Base-by-base conservation (phyloP, 345 rosid genomes). In the Euphorbia peplus region DNA sequence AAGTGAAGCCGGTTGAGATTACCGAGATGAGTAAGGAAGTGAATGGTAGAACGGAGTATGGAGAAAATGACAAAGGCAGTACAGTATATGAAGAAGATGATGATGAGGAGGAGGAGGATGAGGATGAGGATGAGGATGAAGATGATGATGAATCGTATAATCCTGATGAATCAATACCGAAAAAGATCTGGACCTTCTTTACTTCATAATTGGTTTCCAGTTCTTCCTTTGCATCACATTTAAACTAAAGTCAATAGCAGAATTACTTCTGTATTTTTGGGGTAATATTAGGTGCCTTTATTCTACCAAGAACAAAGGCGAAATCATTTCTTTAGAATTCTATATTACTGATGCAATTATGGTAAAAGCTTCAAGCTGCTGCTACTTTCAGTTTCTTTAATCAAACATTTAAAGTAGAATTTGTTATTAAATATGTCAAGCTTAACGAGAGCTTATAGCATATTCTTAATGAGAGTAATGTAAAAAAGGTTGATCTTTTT, bases 121-220 rank as follows among this genome's bases (percentile, higher is more conserved):
- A 52, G 0, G 56, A 52, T 4, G 56, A 52, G 9, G 84, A 74
- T 6, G 78, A 73, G 1, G 85, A 75, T 8, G 70, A 78, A 2
- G 35, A 26, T 3, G 35, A 81, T 58, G 90, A 85, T n/a, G 84
- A 80, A 44, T 47, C 50, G 30, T 88, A 86, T 29, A 79, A 83
- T 47, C 87, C 79, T 35, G 87, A 84, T 71, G 87, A 83, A 63
- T 88, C 98, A 19, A 54, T 93, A 32, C 83, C 88, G 61, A 90
- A 85, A 84, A 93, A 83, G 79, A 79, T 90, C 35, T 89, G 97
- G 98, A 90, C 86, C 42, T 93, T 93, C 72, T 87, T 90, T 76
- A 86, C 92, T 9, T 79, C 96, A 22, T 91, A 75, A 82, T 42
- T 44, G 73, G 4, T 50, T n/a, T 19, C 9, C 54, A 6, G 2